phyloP scores from a whole-genome alignment of 2,329 filamentous ascomycete genomes.

The Knufia fluminis region DNA sequence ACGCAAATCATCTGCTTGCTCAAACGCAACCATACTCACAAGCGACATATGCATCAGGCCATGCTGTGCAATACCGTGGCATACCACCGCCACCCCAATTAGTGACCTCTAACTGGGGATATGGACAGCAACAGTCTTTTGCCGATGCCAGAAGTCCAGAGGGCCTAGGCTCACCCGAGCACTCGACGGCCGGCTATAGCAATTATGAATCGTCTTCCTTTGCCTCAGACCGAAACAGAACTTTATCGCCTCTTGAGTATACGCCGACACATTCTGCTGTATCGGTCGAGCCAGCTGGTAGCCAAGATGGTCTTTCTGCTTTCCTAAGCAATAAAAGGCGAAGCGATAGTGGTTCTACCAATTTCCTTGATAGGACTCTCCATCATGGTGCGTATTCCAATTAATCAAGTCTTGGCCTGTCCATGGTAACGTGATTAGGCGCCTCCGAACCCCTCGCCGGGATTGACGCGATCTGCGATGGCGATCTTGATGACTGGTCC shows the following conservation, averaged over 20 bases:
- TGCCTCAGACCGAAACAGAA: constrained; percentile 4
- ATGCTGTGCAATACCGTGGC: not conserved
- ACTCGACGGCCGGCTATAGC: not conserved
- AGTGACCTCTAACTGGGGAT: not conserved
- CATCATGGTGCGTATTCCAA: constrained; percentile 6
- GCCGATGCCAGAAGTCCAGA: constrained; percentile 4
- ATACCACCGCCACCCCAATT: constrained; percentile 6
- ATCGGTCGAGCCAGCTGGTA: not conserved
- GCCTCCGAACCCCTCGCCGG: constrained; percentile 5
- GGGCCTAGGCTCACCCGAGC: not conserved
- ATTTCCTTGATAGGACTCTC: constrained; percentile 5
- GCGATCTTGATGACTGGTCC: constrained; percentile 4
- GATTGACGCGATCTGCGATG: constrained; percentile 8
- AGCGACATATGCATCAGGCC: not conserved
- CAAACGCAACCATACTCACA: not conserved
- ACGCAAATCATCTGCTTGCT: not conserved
- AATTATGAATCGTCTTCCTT: constrained; percentile 4
- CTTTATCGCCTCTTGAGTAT: constrained; percentile 8
- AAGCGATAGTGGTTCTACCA: constrained; percentile 8
- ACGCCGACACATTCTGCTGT: constrained; percentile 4
- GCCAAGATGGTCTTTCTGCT: constrained; percentile 8
- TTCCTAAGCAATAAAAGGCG: not conserved
- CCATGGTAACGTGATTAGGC: constrained; percentile 2
- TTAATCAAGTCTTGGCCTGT: not conserved
- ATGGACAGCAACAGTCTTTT: not conserved